Evolutionary conservation across 768 basidiomycete species (phyloP).

Genomic region (Albatrellus ellisii): DNA sequence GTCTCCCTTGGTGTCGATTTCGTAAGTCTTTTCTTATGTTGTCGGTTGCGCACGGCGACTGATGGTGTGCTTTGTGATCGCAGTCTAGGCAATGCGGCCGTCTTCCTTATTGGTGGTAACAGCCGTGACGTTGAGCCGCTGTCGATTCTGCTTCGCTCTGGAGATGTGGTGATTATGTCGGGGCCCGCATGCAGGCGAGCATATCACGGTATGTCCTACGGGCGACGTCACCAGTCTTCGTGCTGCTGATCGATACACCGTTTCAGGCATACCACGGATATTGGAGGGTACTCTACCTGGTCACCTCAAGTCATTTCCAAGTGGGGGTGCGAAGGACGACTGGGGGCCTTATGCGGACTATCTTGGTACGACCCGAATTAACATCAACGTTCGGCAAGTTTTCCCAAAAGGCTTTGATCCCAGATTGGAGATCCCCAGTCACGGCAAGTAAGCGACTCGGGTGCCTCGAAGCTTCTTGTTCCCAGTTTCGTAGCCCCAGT

Average conservation of each 20-base stretch:
- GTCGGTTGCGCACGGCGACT: neutral
- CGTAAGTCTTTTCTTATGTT: constrained; percentile 36
- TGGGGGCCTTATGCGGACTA: constrained; percentile 59
- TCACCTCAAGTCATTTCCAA: constrained; percentile 33
- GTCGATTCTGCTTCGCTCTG: constrained; percentile 79
- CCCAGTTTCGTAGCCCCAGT: too few species aligned
- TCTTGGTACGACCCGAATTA: constrained; percentile 61
- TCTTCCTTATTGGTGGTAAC: constrained; percentile 81
- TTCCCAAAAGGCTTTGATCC: constrained; percentile 59
- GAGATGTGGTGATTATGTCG: constrained; percentile 89
- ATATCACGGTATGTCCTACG: constrained; percentile 82
- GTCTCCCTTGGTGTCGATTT: constrained; percentile 86
- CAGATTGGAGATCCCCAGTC: neutral
- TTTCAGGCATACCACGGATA: constrained; percentile 72
- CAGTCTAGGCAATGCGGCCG: constrained; percentile 78
- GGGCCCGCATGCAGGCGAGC: constrained; percentile 73
- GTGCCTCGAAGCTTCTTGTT: too few species aligned
- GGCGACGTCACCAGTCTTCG: too few species aligned
- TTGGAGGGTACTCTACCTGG: constrained; percentile 68
- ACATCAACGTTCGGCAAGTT: constrained; percentile 86
- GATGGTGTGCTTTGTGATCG: neutral
- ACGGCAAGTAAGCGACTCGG: too few species aligned
- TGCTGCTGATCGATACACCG: too few species aligned
- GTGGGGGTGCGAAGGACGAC: constrained; percentile 18
- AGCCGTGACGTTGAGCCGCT: constrained; percentile 68